Conservation (phyloP, 78 protist genomes). For the slime mould (Dictyostelium discoideum) region dicty_2.7 NC_007091.3:1691501-1692000, state of each 20-base stretch:
- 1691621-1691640: slow-evolving; percentile 83
- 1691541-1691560: slow-evolving; percentile 63
- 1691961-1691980: slow-evolving; percentile 91
- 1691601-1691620: slow-evolving; percentile 88
- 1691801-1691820: slow-evolving; percentile 94
- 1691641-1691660: slow-evolving; percentile 89
- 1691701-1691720: slow-evolving; percentile 96
- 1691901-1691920: slow-evolving; percentile 97
- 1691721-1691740: slow-evolving; percentile 91
- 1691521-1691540: slow-evolving; percentile 83
- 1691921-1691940: slow-evolving; percentile 91
- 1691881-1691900: slow-evolving; percentile 95
- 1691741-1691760: slow-evolving; percentile 93
- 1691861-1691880: slow-evolving; percentile 90
- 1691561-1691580: slow-evolving; percentile 80
- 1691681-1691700: slow-evolving; percentile 96
- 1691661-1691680: slow-evolving; percentile 94
- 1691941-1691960: slow-evolving; percentile 97
- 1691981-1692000: slow-evolving; percentile 90
- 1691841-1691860: slow-evolving; percentile 93
- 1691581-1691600: slow-evolving; percentile 91
- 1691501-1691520: slow-evolving; percentile 94
- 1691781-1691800: slow-evolving; percentile 95
- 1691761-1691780: slow-evolving; percentile 88
- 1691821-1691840: slow-evolving; percentile 88